Conservation (phyloP, 257 asterid species). For the Asclepias syriaca region DNA sequence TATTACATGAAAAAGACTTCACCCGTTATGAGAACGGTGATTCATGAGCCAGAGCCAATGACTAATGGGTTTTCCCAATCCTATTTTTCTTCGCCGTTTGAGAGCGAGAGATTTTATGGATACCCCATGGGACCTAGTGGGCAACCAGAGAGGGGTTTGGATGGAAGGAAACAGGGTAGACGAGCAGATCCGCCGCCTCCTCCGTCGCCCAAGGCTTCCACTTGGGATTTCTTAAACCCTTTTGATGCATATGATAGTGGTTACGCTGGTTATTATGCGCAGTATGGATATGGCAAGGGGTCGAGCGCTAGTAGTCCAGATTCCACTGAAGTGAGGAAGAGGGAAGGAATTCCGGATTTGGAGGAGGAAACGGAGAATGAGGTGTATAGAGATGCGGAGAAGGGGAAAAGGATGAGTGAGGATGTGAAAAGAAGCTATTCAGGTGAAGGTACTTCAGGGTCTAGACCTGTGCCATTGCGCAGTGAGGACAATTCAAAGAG, state of each 20-base stretch:
- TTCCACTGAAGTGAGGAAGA: constrained; percentile 85
- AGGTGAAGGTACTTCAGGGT: constrained; percentile 25
- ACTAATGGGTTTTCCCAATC: constrained; percentile 53
- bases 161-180: constrained; percentile 30
- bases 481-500: constrained; percentile 33
- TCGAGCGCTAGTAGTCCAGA: constrained; percentile 77
- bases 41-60: constrained; percentile 57
- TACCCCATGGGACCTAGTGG: constrained; percentile 20
- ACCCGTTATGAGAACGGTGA: constrained; percentile 57
- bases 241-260: constrained; percentile 52
- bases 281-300: constrained; percentile 25
- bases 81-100: constrained; percentile 43
- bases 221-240: constrained; percentile 81
- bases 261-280: constrained; percentile 27
- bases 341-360: constrained; percentile 97
- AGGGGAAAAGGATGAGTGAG: constrained; percentile 31
- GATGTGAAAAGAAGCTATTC: constrained; percentile 30
- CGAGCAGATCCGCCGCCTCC: constrained; percentile 76
- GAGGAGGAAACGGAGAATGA: constrained; percentile 93
- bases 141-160: constrained; percentile 23
- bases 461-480: constrained; percentile 30
- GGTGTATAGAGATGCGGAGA: constrained; percentile 35
- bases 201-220: constrained; percentile 69
- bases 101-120: constrained; percentile 46
- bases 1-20: constrained; percentile 77